Evolutionary conservation across 352 stramenopile species (phyloP).

Genomic region (Phytophthora brassicae): DNA sequence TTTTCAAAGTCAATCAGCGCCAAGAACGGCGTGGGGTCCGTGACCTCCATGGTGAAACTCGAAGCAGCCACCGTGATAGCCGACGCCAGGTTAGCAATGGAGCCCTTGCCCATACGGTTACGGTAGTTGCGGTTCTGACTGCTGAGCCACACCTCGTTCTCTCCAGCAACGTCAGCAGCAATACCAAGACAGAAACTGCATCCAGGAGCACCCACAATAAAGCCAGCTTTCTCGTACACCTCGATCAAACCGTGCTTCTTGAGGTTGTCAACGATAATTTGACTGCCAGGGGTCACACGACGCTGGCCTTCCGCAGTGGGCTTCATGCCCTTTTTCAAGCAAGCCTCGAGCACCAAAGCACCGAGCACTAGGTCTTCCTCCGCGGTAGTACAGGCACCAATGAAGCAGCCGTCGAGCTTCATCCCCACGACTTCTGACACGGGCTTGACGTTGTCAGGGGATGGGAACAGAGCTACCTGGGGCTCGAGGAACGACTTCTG

Average conservation of each 20-base stretch:
- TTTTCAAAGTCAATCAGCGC: conserved; percentile 71
- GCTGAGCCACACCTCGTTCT: conserved; percentile 85
- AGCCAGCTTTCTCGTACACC: conserved; percentile 81
- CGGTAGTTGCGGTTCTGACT: conserved; percentile 88
- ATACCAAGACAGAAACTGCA: conserved; percentile 86
- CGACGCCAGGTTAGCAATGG: conserved; percentile 79
- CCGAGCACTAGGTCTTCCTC: conserved; percentile 83
- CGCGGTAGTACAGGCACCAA: conserved; percentile 80
- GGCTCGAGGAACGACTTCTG: conserved; percentile 78
- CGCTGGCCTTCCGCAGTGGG: conserved; percentile 59
- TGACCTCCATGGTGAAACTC: conserved; percentile 82
- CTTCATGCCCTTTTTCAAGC: conserved; percentile 68
- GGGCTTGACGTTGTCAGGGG: conserved; percentile 73
- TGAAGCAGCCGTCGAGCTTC: conserved; percentile 87
- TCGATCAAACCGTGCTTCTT: conserved; percentile 71
- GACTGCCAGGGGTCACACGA: conserved; percentile 76
- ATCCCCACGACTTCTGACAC: conserved; percentile 82
- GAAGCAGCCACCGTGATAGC: conserved; percentile 82
- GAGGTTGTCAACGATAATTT: conserved; percentile 84
- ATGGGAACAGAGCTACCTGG: conserved; percentile 79
- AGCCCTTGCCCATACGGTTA: conserved; percentile 86
- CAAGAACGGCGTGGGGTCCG: conserved; percentile 74
- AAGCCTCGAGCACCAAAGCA: conserved; percentile 75
- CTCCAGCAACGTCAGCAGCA: conserved; percentile 75
- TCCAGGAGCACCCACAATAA: conserved; percentile 71